phyloP scores from a whole-genome alignment of 2,329 filamentous ascomycete species.

The Aureobasidium sp. region DNA sequence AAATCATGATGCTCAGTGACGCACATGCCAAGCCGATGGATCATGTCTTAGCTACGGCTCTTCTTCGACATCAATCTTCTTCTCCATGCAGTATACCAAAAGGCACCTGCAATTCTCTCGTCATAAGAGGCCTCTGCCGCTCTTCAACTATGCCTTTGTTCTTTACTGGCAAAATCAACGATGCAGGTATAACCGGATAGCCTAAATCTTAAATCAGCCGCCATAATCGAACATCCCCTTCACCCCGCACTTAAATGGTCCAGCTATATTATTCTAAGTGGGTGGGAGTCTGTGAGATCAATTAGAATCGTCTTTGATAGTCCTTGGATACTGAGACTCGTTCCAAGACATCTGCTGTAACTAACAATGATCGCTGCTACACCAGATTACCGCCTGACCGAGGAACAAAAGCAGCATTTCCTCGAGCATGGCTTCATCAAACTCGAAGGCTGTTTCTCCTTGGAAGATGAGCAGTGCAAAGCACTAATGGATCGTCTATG shows the following conservation, averaged over 20 bases:
- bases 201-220: slow-evolving; percentile 7
- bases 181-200: slow-evolving; percentile 4
- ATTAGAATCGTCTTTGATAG: background rate
- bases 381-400: slow-evolving; percentile 30
- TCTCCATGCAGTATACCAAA: too few relatives aligned
- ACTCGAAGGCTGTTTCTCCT: slow-evolving; percentile 46
- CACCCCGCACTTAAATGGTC: background rate
- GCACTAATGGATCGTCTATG: slow-evolving; percentile 40
- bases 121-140: too few relatives aligned
- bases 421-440: slow-evolving; percentile 50
- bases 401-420: slow-evolving; percentile 47
- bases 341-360: background rate
- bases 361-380: background rate
- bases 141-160: too few relatives aligned
- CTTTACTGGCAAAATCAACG: background rate
- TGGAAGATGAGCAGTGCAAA: slow-evolving; percentile 35
- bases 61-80: too few relatives aligned
- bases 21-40: background rate
- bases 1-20: slow-evolving; percentile 13
- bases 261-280: background rate
- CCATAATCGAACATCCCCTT: background rate
- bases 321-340: background rate
- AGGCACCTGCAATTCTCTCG: too few relatives aligned
- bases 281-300: too few relatives aligned
- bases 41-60: too few relatives aligned